Evolutionary conservation across 352 stramenopile genomes (phyloP).

Genomic region (Globisporangium cederbergense): DNA sequence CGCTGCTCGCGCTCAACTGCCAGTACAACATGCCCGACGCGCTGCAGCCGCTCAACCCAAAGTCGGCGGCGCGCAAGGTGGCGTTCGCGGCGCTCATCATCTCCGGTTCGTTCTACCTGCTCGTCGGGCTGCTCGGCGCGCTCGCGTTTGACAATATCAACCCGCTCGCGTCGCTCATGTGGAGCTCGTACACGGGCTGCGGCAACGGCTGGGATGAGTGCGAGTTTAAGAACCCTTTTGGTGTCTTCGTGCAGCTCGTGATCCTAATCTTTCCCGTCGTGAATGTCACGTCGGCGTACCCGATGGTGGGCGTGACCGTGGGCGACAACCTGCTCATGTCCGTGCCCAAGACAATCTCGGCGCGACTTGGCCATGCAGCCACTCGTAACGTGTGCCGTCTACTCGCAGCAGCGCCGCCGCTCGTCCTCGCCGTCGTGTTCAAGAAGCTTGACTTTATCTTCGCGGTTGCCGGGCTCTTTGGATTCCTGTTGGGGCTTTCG

Average conservation of each 20-base stretch:
- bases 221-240: conserved; percentile 38
- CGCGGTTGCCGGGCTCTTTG: conserved; percentile 68
- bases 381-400: conserved; percentile 63
- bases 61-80: conserved; percentile 56
- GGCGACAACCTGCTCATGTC: conserved; percentile 87
- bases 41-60: conserved; percentile 73
- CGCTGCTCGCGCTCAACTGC: conserved; percentile 82
- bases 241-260: conserved; percentile 65
- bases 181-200: conserved; percentile 74
- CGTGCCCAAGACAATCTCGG: conserved; percentile 58
- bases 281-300: conserved; percentile 83
- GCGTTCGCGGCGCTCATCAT: conserved; percentile 64
- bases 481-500: conserved; percentile 70
- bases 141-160: conserved; percentile 80
- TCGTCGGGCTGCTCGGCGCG: conserved; percentile 68
- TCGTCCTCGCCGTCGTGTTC: conserved; percentile 75
- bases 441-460: conserved; percentile 89
- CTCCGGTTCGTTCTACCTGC: conserved; percentile 66
- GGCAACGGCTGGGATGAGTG: conserved; percentile 74
- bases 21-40: conserved; percentile 88
- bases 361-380: conserved; percentile 36
- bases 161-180: conserved; percentile 76
- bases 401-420: conserved; percentile 57
- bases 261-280: conserved; percentile 83
- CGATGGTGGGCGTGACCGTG: conserved; percentile 80